Percentiles rank a stretch among this genome's conserved stretches.
Evolutionary conservation across 441 rosid species (phyloP).

Genomic region (Adansonia madagascariensis): DNA sequence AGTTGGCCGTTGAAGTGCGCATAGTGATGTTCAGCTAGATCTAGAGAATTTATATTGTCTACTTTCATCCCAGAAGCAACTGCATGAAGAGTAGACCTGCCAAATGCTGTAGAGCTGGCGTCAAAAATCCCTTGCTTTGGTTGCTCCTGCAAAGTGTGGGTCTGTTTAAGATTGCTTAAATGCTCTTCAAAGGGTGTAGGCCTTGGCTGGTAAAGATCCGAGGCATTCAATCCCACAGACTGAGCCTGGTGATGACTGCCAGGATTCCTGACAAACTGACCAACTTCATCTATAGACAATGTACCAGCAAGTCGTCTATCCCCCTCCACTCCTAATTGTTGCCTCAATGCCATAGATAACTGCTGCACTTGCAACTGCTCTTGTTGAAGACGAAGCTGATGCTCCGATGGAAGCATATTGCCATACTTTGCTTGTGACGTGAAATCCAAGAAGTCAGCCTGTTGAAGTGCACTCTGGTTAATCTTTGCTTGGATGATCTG

Average conservation of each 20-base stretch:
- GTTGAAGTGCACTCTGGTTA: constrained; percentile 31
- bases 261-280: constrained; percentile 41
- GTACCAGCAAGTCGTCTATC: constrained; percentile 33
- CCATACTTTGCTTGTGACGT: constrained; percentile 29
- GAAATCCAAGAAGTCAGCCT: constrained; percentile 35
- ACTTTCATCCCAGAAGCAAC: constrained; percentile 39
- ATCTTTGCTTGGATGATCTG: constrained; percentile 40
- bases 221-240: constrained; percentile 38
- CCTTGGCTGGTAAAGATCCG: constrained; percentile 45
- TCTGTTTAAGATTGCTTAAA: constrained; percentile 34
- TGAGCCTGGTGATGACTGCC: constrained; percentile 38
- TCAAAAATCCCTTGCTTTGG: constrained; percentile 33
- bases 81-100: constrained; percentile 10
- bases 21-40: constrained; percentile 23
- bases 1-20: constrained; percentile 33
- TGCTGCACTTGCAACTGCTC: constrained; percentile 49
- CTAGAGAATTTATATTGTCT: constrained; percentile 39
- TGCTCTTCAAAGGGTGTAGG: constrained; percentile 37
- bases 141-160: constrained; percentile 43
- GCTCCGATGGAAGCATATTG: constrained; percentile 33
- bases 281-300: constrained; percentile 45
- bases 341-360: constrained; percentile 44
- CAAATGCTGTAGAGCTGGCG: constrained; percentile 23
- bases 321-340: constrained; percentile 40
- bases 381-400: constrained; percentile 39